Evolutionary conservation across 2,329 filamentous ascomycete species (phyloP).

Genomic region (Fusarium sp.): DNA sequence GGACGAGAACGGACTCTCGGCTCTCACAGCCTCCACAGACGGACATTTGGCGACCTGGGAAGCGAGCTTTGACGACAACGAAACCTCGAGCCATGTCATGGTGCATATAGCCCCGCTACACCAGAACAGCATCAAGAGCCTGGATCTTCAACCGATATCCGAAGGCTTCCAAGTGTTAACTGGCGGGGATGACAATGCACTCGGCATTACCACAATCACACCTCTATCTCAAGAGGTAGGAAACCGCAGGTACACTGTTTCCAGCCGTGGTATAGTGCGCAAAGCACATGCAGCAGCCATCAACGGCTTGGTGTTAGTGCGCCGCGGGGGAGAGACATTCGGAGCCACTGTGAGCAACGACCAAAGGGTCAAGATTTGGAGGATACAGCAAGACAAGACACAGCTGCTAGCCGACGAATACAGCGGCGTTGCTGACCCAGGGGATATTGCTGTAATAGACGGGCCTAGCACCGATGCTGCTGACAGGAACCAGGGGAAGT

Average conservation of each 20-base stretch:
- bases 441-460: slow-evolving; percentile 47
- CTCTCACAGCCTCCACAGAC: slow-evolving; percentile 81
- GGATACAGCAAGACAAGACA: slow-evolving; percentile 46
- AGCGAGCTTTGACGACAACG: slow-evolving; percentile 23
- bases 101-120: slow-evolving; percentile 63
- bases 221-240: slow-evolving; percentile 25
- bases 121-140: slow-evolving; percentile 79
- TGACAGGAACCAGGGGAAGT: neutral
- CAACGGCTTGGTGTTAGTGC: slow-evolving; percentile 61
- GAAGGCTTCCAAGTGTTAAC: slow-evolving; percentile 65
- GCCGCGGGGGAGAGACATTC: slow-evolving; percentile 27
- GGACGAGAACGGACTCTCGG: slow-evolving; percentile 43
- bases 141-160: slow-evolving; percentile 54
- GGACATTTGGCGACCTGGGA: slow-evolving; percentile 65
- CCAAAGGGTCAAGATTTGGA: slow-evolving; percentile 66
- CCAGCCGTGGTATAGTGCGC: slow-evolving; percentile 42
- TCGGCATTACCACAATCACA: slow-evolving; percentile 62
- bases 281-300: slow-evolving; percentile 76
- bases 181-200: slow-evolving; percentile 86
- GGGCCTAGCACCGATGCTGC: neutral
- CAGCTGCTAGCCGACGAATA: slow-evolving; percentile 59
- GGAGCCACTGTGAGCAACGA: slow-evolving; percentile 65
- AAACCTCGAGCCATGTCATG: slow-evolving; percentile 39
- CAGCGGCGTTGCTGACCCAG: slow-evolving; percentile 68
- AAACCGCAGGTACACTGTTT: slow-evolving; percentile 37